Conservation (phyloP, 1,284 basidiomycete genomes). For the Cryptococcus amylolentus region DNA sequence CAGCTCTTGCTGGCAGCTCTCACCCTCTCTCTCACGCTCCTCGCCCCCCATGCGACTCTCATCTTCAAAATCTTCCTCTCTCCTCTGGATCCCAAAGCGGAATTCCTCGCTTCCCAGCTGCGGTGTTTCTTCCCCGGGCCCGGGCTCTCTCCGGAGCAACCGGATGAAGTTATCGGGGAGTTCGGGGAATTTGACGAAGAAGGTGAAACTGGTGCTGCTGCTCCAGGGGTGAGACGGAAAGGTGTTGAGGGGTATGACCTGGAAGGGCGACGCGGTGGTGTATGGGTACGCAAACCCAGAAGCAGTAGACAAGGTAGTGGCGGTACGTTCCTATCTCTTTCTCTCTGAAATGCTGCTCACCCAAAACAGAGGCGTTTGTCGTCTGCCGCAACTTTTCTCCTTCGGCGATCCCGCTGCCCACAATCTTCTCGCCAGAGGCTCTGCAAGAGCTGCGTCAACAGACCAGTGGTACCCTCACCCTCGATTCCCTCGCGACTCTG, state of each 20-base stretch:
- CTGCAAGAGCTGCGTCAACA: slow-evolving; percentile 29
- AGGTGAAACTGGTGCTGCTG: slow-evolving; percentile 15
- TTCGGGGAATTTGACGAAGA: slow-evolving; percentile 30
- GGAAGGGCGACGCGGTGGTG: slow-evolving; percentile 43
- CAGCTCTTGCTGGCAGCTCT: slow-evolving; percentile 57
- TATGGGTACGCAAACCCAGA: slow-evolving; percentile 50
- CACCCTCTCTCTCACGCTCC: slow-evolving; percentile 55
- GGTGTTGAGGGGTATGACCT: slow-evolving; percentile 26
- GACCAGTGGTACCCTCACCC: slow-evolving; percentile 36
- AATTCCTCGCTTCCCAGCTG: slow-evolving; percentile 51
- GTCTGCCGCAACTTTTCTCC: slow-evolving; percentile 54
- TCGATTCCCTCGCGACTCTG: slow-evolving; percentile 36
- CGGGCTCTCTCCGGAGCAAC: background rate
- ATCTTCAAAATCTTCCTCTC: slow-evolving; percentile 60
- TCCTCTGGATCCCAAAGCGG: slow-evolving; percentile 49
- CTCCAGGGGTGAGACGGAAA: background rate
- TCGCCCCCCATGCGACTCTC: slow-evolving; percentile 54
- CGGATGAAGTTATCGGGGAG: slow-evolving; percentile 12
- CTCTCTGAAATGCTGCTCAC: background rate
- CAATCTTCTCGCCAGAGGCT: slow-evolving; percentile 23
- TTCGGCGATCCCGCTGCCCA: slow-evolving; percentile 36
- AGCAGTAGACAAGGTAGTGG: slow-evolving; percentile 50
- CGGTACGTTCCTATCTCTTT: slow-evolving; percentile 31
- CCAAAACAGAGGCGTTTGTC: slow-evolving; percentile 55
- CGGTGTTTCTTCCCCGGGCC: slow-evolving; percentile 52